Conservation (phyloP, 2,329 filamentous ascomycete species). For the Leptodontidium sp. region DNA sequence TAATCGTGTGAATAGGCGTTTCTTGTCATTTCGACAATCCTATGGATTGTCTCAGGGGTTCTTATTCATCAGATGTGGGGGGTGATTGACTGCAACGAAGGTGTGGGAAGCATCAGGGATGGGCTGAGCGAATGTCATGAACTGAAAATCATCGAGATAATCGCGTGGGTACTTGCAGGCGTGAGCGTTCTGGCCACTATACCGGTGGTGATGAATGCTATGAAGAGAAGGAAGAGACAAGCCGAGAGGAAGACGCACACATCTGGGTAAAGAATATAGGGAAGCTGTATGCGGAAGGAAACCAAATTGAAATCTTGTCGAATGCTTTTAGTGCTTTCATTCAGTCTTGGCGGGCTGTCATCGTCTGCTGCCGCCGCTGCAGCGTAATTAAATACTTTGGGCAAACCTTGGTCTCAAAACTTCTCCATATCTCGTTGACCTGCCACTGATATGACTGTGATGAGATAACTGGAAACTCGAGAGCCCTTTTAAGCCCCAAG, state of each 20-base stretch:
- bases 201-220: conserved; percentile 33
- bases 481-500: not conserved
- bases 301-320: not conserved
- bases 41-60: conserved; percentile 35
- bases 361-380: not conserved
- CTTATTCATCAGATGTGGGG: conserved; percentile 37
- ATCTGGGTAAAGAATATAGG: conserved; percentile 16
- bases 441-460: conserved; percentile 6
- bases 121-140: conserved; percentile 37
- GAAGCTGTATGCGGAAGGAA: not conserved
- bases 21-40: conserved; percentile 32
- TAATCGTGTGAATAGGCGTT: conserved; percentile 22
- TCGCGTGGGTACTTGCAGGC: conserved; percentile 31
- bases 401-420: not conserved
- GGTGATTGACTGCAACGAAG: conserved; percentile 31
- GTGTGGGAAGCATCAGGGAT: conserved; percentile 29
- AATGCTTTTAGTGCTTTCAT: not conserved
- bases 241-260: conserved; percentile 27
- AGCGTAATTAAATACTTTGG: not conserved
- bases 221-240: conserved; percentile 32
- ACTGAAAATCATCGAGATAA: conserved; percentile 37
- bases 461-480: not conserved
- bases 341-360: not conserved
- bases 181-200: conserved; percentile 29
- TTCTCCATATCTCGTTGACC: not conserved